Base-by-base conservation (phyloP, 2,329 filamentous ascomycete species). In the Camillea tinctor region DNA sequence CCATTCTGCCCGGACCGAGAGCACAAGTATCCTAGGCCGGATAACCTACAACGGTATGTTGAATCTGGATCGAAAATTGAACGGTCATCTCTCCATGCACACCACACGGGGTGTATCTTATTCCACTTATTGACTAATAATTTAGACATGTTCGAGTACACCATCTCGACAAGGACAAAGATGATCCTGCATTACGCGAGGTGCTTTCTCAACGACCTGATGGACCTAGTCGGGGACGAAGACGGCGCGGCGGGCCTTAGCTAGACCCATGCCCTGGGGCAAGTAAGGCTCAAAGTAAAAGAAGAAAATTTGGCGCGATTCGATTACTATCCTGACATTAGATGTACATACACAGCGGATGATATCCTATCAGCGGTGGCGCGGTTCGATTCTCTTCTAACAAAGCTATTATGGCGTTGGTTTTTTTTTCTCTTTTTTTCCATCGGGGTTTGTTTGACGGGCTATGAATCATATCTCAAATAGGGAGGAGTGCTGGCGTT, bases 1-100 rank as follows among this genome's bases (percentile, higher is more conserved):
- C 95, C 95, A 0, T 98, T 97, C 72, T 99, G 95, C 74, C 91
- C 92, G 1, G 93, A 97, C 70, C 84, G 93, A 66, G 93, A 97
- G 73, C 94, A 97, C 75, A 93, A 90, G 72, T 98, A 98, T 74
- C 95, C 95, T 4, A 84, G 95, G 67, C 95, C 95, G 36, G 95
- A 99, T 74, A 98, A 98, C 80, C 79, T 99, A 58, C 94, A 97
- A 79, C 88, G 94, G 92, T 96, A 81, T 55, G 56, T 58, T 54
- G n/a, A 44, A 44, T 44, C n/a, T 44, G 36, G 36, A 44, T 44
- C 15, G 13, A 44, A 17, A 44, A n/a, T 17, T 3, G 36, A 44
- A 4, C 36, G 36, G 26, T 30, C 26, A 30, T 7, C 26, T 2
- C 7, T 30, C 26, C 13, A 7, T 30, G 13, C 6, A 30, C 3